A percentile compares a stretch with the other conserved stretches of the same genome.
phyloP scores from a whole-genome alignment of 2,329 filamentous ascomycete genomes.

The Rhexocercosporidium sp. region DNA sequence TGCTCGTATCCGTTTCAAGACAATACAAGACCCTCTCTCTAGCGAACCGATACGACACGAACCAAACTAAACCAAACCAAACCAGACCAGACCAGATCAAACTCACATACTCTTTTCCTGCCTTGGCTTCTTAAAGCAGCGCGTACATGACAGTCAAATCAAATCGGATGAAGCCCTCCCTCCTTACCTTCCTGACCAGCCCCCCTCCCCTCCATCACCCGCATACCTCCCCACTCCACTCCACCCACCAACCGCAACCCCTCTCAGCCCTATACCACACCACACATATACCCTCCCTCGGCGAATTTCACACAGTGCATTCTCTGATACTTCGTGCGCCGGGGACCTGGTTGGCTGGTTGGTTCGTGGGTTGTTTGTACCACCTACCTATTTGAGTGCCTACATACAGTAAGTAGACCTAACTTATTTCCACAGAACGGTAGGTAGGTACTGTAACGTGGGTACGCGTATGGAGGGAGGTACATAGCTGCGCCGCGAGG shows the following conservation, averaged over 20 bases:
- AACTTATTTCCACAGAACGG: no score
- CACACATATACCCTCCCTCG: conserved; percentile 9
- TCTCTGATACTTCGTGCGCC: conserved; percentile 5
- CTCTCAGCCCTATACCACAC: conserved; percentile 9
- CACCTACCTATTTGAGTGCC: neutral
- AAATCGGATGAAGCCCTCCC: neutral
- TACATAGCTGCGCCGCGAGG: neutral
- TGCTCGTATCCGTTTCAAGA: no score
- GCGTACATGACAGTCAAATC: neutral
- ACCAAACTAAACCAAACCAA: no score
- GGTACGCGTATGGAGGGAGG: no score
- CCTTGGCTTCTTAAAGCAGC: neutral
- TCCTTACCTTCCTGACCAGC: neutral
- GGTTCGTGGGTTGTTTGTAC: neutral
- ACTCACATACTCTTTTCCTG: no score
- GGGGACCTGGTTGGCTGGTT: no score
- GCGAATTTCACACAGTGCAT: neutral
- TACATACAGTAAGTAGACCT: no score
- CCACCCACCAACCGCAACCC: neutral
- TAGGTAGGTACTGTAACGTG: no score
- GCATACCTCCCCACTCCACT: neutral
- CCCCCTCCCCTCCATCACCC: neutral
- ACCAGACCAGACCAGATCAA: no score
- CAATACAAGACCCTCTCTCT: no score
- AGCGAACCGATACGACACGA: no score